Conservation (phyloP, 2,329 filamentous ascomycete genomes). For the Trichophaea hybrida region DNA sequence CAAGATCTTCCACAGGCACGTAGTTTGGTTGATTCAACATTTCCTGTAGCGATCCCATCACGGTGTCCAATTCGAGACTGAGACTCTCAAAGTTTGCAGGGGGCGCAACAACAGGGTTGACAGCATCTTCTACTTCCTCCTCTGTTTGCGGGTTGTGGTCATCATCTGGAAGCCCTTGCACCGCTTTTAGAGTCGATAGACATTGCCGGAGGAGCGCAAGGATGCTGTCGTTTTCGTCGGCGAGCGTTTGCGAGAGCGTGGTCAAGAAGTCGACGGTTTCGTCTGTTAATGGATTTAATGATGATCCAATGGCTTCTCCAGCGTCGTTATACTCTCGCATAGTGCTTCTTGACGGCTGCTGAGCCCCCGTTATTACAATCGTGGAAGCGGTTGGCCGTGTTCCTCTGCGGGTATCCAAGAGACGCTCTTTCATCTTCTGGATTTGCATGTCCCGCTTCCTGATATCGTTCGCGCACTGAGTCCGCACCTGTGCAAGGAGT, state of each 20-base stretch:
- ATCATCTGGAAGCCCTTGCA: slow-evolving; percentile 43
- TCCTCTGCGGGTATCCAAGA: slow-evolving; percentile 48
- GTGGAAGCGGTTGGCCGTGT: slow-evolving; percentile 24
- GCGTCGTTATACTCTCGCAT: slow-evolving; percentile 20
- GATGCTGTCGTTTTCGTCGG: slow-evolving; percentile 80
- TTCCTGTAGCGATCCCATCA: slow-evolving; percentile 66
- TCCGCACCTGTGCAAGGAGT: slow-evolving; percentile 66
- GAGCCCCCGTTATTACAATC: not conserved
- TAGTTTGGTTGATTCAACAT: slow-evolving; percentile 92
- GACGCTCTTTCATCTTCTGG: slow-evolving; percentile 72
- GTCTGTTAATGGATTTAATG: slow-evolving; percentile 50
- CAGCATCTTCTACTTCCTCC: slow-evolving; percentile 28
- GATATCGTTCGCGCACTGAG: slow-evolving; percentile 78
- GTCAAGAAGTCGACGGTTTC: slow-evolving; percentile 90
- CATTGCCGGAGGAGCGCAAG: slow-evolving; percentile 58
- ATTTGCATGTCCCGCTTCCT: slow-evolving; percentile 82
- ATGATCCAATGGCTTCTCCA: slow-evolving; percentile 15
- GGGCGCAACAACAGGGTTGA: slow-evolving; percentile 32
- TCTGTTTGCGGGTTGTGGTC: slow-evolving; percentile 27
- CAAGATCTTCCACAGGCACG: slow-evolving; percentile 58
- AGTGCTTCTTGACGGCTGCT: not conserved
- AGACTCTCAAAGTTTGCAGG: slow-evolving; percentile 54
- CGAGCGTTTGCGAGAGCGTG: slow-evolving; percentile 64
- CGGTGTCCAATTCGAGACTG: slow-evolving; percentile 55
- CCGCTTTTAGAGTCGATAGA: slow-evolving; percentile 54